phyloP scores from a whole-genome alignment of 140 eudicot species.

The Stevia rebaudiana region DNA sequence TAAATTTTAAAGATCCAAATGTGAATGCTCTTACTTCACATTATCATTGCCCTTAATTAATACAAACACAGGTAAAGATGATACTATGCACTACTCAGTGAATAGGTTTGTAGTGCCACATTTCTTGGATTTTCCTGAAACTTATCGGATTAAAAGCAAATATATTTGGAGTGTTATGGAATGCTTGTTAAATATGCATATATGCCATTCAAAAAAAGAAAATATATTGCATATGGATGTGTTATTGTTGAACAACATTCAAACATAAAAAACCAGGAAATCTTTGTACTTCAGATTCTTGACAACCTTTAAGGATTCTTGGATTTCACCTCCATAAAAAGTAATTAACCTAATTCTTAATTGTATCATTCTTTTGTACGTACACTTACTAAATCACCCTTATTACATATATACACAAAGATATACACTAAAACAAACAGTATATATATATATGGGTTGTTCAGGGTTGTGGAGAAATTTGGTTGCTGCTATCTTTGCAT shows the following conservation, averaged over 20 bases:
- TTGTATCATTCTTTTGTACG: conserved; percentile 16
- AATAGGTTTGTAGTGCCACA: conserved; percentile 24
- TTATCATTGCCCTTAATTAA: no score
- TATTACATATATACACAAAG: not conserved
- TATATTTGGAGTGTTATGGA: conserved; percentile 1
- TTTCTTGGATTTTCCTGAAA: conserved; percentile 36
- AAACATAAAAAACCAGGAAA: conserved; percentile 32
- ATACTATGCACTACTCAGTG: not conserved
- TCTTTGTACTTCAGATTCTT: conserved; percentile 39
- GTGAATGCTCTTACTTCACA: no score
- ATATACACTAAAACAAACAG: not conserved
- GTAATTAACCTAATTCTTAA: conserved; percentile 17
- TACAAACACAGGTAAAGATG: no score
- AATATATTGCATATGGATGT: conserved; percentile 28
- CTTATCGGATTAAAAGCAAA: conserved; percentile 11
- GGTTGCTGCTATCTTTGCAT: conserved; percentile 19
- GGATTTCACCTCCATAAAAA: conserved; percentile 19
- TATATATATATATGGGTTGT: conserved; percentile 22
- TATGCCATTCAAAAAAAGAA: no score
- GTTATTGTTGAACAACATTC: conserved; percentile 36
- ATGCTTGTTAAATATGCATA: conserved; percentile 11
- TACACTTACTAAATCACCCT: no score
- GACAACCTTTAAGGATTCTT: conserved; percentile 21
- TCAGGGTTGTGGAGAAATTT: conserved; percentile 29
- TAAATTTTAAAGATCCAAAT: no score